Evolutionary conservation across 2,329 filamentous ascomycete genomes (phyloP).

Genomic region (Claviceps africana): DNA sequence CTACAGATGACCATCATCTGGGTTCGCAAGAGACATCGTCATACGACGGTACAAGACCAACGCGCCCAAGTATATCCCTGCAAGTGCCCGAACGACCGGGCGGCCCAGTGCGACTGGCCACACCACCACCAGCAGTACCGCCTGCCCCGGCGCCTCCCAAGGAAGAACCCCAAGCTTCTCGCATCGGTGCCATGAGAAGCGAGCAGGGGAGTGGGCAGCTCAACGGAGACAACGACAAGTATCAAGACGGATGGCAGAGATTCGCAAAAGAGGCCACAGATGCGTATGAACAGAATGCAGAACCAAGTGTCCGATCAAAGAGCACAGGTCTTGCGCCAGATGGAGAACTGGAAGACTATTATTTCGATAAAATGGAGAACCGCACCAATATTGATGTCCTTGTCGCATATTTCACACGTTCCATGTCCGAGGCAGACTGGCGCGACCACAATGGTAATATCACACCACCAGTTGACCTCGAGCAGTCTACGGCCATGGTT

Average conservation of each 20-base stretch:
- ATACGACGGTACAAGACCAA: conserved; percentile 13
- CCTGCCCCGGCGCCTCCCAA: conserved; percentile 24
- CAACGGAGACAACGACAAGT: not conserved
- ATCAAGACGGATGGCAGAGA: conserved; percentile 7
- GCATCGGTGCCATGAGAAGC: not conserved
- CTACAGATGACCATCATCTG: not conserved
- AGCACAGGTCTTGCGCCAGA: conserved; percentile 1
- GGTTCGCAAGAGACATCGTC: not conserved
- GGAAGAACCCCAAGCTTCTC: conserved; percentile 23
- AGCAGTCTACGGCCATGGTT: conserved; percentile 41
- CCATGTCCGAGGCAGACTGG: conserved; percentile 38
- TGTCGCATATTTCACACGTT: conserved; percentile 39
- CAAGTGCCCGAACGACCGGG: conserved; percentile 37
- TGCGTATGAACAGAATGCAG: conserved; percentile 5
- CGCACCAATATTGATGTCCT: conserved; percentile 43
- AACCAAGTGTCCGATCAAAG: not conserved
- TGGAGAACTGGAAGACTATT: conserved; percentile 14
- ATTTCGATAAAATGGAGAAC: conserved; percentile 26
- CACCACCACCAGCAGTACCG: conserved; percentile 26
- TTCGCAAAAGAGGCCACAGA: conserved; percentile 13
- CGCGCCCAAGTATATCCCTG: conserved; percentile 25
- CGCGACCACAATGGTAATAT: conserved; percentile 30
- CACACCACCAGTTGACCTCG: conserved; percentile 29
- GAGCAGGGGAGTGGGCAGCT: not conserved
- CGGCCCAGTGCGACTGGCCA: conserved; percentile 48